Conservation (phyloP, 2,329 filamentous ascomycete genomes). For the Clonostachys sp. region DNA sequence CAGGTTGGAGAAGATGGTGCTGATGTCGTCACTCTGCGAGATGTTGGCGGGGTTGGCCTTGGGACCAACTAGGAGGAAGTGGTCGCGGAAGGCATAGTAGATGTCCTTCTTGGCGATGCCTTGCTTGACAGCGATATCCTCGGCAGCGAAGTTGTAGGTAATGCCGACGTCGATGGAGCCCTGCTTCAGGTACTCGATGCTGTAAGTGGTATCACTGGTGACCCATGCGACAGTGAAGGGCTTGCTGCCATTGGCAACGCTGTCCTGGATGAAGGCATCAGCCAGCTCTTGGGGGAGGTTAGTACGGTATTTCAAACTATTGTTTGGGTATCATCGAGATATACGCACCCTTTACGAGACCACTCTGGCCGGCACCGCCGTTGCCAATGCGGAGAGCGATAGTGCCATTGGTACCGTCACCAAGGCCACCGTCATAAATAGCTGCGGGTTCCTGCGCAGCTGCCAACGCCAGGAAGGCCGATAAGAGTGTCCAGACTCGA, state of each 20-base stretch:
- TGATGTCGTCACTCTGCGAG: constrained; percentile 16
- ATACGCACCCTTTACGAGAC: constrained; percentile 21
- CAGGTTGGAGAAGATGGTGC: constrained; percentile 25
- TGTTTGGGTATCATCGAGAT: neutral
- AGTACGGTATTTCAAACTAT: too few relatives aligned
- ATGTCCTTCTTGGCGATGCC: constrained; percentile 21
- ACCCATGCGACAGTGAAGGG: constrained; percentile 38
- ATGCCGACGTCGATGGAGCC: constrained; percentile 36
- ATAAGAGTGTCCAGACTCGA: too few relatives aligned
- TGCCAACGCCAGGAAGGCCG: too few relatives aligned
- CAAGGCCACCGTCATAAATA: neutral
- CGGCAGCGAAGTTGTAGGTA: constrained; percentile 35
- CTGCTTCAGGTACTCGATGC: constrained; percentile 33
- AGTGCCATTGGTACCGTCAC: neutral
- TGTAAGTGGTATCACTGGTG: constrained; percentile 36
- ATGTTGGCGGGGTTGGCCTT: constrained; percentile 24
- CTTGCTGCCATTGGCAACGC: constrained; percentile 6
- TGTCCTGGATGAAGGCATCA: constrained; percentile 15
- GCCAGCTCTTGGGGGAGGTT: constrained; percentile 11
- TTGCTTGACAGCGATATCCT: constrained; percentile 33
- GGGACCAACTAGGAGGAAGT: constrained; percentile 37
- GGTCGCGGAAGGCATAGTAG: constrained; percentile 37
- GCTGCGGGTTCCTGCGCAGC: neutral
- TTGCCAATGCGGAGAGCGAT: constrained; percentile 12
- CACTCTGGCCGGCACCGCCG: constrained; percentile 29